Evolutionary conservation across 2,329 filamentous ascomycete species (phyloP).

Genomic region (Diaporthe amygdali): DNA sequence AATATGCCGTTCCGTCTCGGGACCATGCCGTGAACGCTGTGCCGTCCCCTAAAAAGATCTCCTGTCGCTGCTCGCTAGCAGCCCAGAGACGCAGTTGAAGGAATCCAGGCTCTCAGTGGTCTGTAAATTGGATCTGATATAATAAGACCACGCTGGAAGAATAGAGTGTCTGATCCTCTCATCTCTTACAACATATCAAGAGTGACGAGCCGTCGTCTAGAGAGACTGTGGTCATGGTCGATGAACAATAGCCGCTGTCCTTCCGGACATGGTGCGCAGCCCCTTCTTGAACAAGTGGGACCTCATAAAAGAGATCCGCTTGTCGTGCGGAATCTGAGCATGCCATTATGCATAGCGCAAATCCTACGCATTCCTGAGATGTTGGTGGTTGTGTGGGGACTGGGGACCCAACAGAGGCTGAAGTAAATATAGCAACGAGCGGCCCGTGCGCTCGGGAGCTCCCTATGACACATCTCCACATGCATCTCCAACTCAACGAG

Average conservation of each 20-base stretch:
- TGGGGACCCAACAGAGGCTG: not conserved
- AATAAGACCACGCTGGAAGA: not conserved
- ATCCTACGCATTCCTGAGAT: not conserved
- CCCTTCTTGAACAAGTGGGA: too few relatives aligned
- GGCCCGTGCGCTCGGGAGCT: slow-evolving; percentile 4
- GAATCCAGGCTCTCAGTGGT: too few relatives aligned
- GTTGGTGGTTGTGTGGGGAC: not conserved
- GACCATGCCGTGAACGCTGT: not conserved
- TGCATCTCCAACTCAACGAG: not conserved
- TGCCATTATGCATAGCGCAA: not conserved
- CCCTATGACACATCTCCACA: not conserved
- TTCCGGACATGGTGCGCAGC: too few relatives aligned
- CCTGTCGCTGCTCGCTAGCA: not conserved
- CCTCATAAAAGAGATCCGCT: too few relatives aligned
- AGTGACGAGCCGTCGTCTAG: not conserved
- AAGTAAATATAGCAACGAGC: slow-evolving; percentile 3
- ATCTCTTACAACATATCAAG: not conserved
- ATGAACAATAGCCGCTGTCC: not conserved
- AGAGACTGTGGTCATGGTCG: not conserved
- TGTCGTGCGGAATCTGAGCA: not conserved
- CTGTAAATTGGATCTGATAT: too few relatives aligned
- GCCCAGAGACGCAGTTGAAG: too few relatives aligned
- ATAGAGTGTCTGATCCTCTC: not conserved
- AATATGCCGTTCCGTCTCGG: not conserved
- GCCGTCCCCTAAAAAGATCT: not conserved